Evolutionary conservation across 139 green algal species (phyloP).

Genomic region (Tetratostichococcus sp.): DNA sequence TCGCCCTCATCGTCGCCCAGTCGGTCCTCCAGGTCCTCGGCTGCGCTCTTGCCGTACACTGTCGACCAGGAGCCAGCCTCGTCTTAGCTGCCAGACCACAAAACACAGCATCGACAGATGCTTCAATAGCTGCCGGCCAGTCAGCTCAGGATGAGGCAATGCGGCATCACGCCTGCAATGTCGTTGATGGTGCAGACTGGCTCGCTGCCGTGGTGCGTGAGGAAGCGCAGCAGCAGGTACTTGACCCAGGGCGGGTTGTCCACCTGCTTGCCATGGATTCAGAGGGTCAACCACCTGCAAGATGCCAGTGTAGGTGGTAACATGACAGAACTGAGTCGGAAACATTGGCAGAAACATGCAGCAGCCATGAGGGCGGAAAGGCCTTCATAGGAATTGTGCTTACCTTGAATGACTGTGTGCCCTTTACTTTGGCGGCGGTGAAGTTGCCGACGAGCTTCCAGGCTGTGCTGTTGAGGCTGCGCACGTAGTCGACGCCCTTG

Average conservation of each 20-base stretch:
- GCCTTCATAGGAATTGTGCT: too few relatives aligned
- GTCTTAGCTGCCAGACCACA: too few relatives aligned
- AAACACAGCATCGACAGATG: too few relatives aligned
- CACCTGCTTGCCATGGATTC: not conserved
- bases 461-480: conserved; percentile 33
- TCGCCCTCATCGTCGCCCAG: conserved; percentile 33
- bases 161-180: conserved; percentile 36
- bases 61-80: too few relatives aligned
- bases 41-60: conserved; percentile 60
- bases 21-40: conserved; percentile 76
- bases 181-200: conserved; percentile 85
- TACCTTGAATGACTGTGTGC: conserved; percentile 59
- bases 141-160: conserved; percentile 2
- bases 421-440: conserved; percentile 66
- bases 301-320: too few relatives aligned
- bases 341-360: too few relatives aligned
- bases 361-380: too few relatives aligned
- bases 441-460: conserved; percentile 77
- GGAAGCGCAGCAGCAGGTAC: conserved; percentile 74
- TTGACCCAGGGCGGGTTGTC: conserved; percentile 34
- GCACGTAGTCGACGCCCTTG: conserved; percentile 29
- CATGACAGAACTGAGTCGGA: too few relatives aligned
- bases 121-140: too few relatives aligned
- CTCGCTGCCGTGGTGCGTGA: conserved; percentile 73
- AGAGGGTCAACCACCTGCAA: not conserved